Base-by-base conservation (phyloP, 192 early-diverging fungal genomes). In the Ambispora gerdemannii region DNA sequence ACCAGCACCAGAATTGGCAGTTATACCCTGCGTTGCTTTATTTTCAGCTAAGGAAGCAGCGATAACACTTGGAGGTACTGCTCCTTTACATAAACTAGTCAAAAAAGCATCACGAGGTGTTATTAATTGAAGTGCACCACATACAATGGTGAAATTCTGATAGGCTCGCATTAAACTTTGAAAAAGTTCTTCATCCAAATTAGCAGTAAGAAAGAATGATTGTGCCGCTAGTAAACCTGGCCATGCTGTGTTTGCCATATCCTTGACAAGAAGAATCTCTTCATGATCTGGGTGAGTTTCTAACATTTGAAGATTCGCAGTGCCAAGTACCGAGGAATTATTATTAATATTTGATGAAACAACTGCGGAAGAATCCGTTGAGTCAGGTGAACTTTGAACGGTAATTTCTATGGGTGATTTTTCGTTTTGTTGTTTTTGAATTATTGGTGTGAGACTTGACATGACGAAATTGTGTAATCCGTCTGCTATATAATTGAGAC, bases 31-130 rank as follows among this genome's bases (percentile, higher is more conserved):
- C 25, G 20, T 17, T 24, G 74, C 38, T 50, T 64, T 74, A 28
- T 34, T 74, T 27, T 74, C 72, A 36, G 72, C 50, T 2, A 72
- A 35, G 27, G 50, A 62, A 11, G 77, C 68, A 17, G 83, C 76
- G 7, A 74, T 77, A n/a, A 81, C 74, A 20, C 68, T 70, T 22
- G 68, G 68, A 6, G 96, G 94, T 25, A 95, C 75, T n/a, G 89
- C 85, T 51, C 84, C 83, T 68, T 92, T 91, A 72, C 93, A 96
- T n/a, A 97, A 83, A 36, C 88, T 83, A 1, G 88, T 84, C 49
- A 99, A 64, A 67, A 97, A 89, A 2, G 91, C 89, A 78, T 99
- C 92, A 19, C 95, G 86, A 20, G 93, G 89, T 22, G 88, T 87
- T 4, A 73, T 78, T 13, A 98, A 79, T 3, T 87, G 88, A 28